phyloP scores from a whole-genome alignment of 2,329 filamentous ascomycete species.

The Monosporascus sp. region DNA sequence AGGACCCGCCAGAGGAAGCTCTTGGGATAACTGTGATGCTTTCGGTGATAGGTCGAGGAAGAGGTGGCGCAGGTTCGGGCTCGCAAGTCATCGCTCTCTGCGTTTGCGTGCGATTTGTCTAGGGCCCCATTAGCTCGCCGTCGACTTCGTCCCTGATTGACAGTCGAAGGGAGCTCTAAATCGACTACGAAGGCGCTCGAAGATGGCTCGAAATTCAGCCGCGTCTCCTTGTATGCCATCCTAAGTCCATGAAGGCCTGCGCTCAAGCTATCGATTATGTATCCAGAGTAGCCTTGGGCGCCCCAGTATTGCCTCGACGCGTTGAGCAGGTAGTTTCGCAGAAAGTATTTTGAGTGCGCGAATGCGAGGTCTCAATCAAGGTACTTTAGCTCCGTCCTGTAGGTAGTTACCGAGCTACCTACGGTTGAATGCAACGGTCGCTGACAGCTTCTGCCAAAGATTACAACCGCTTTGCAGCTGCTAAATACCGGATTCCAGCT shows the following conservation, averaged over 20 bases:
- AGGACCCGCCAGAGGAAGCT: slow-evolving; percentile 89
- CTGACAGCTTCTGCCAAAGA: no score
- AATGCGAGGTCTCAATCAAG: not conserved
- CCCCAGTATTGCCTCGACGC: not conserved
- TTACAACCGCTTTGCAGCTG: no score
- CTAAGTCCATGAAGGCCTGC: slow-evolving; percentile 54
- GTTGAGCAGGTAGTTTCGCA: not conserved
- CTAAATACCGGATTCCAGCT: no score
- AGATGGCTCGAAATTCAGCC: slow-evolving; percentile 73
- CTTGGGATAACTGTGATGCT: slow-evolving; percentile 69
- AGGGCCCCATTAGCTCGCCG: slow-evolving; percentile 33
- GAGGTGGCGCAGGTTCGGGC: slow-evolving; percentile 69
- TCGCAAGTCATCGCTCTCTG: slow-evolving; percentile 71
- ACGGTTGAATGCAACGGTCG: not conserved
- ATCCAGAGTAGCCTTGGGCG: not conserved
- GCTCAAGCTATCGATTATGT: not conserved
- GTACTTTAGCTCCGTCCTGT: no score
- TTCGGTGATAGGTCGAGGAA: slow-evolving; percentile 80
- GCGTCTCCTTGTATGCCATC: slow-evolving; percentile 83
- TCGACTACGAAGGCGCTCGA: slow-evolving; percentile 65
- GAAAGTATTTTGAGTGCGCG: not conserved
- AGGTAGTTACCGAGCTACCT: not conserved
- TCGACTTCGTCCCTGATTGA: slow-evolving; percentile 38
- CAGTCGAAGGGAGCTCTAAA: slow-evolving; percentile 59
- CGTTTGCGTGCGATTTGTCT: slow-evolving; percentile 25